Base-by-base conservation (phyloP, 345 rosid genomes). In the Barbarea vulgaris region DNA sequence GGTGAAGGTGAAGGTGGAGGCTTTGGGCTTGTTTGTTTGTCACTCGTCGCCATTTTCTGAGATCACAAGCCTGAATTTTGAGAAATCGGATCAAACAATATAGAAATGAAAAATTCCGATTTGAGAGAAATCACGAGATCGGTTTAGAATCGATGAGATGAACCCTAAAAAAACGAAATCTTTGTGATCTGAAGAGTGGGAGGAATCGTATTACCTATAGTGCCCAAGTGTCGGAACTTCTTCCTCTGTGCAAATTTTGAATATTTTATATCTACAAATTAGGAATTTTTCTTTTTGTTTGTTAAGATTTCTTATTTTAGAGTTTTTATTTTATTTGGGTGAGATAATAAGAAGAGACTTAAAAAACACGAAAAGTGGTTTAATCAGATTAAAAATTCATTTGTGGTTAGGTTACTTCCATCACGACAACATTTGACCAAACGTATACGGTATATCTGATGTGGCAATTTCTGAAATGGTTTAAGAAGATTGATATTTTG, bases 1-100 rank as follows among this genome's bases (percentile, higher is more conserved):
- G 99, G 97, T 57, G 99, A 92, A 22, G 99, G 99, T 66, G 81
- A 66, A 53, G 98, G 98, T 34, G 97, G 98, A 47, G 89, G 81
- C 85, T 94, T 94, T 51, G 89, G 76, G 52, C 85, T 75, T 9
- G 83, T 61, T 53, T 81, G 88, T 39, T 82, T 72, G 8, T 71
- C 81, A 46, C 79, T 77, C n/a, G 82, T 78, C 18, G 94, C 93
- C 93, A 87, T 91, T 70, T 70, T 52, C 68, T 84, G 80, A 81
- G 86, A 81, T 84, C 88, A 9, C 65, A 62, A 31, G 1, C 57
- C 73, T 34, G 2, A 15, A 65, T 57, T 67, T 47, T 5, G 9
- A 24, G 1, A 66, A 33, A 44, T 0, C 44, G 5, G 1, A 58
- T 75, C 34, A 75, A 58, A 34, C 14, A 15, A 67, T 4, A 0